These are phyloP conservation scores for Populus hybrid DNA, from an alignment of 441 rosid species.

Conservation along the genomic window DNA sequence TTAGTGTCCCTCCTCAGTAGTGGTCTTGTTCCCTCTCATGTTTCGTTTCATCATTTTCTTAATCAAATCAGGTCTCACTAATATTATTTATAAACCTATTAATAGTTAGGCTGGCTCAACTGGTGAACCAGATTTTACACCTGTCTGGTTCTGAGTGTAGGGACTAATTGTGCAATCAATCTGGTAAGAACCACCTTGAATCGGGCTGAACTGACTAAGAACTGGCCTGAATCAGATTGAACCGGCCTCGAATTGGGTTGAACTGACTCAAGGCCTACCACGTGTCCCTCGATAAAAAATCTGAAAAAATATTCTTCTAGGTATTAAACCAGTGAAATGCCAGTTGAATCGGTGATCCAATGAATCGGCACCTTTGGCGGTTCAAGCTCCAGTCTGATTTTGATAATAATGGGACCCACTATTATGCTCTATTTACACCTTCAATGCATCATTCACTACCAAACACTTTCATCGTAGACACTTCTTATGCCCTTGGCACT, in stretches of 20 bases:
- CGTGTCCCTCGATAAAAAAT: background rate
- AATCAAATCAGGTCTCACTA: too few species aligned
- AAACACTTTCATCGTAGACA: too few species aligned
- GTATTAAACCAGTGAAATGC: background rate
- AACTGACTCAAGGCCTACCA: background rate
- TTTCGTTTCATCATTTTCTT: too few species aligned
- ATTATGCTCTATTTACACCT: background rate
- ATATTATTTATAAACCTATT: too few species aligned
- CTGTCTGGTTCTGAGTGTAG: background rate
- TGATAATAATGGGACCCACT: background rate
- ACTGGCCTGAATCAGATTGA: background rate
- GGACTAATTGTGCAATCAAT: background rate
- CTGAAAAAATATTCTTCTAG: background rate
- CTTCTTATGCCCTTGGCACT: background rate
- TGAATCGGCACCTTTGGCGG: background rate
- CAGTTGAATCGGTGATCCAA: background rate
- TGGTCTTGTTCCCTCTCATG: too few species aligned
- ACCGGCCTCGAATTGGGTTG: background rate
- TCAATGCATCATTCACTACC: background rate
- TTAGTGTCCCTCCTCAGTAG: too few species aligned
- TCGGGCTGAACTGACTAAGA: background rate
- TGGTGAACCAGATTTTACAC: background rate
- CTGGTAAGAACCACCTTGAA: background rate
- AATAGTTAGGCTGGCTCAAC: background rate
- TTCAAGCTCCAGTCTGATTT: background rate